Base-by-base conservation (phyloP, 2,329 filamentous ascomycete species). In the Rhinocladiella similis region DNA sequence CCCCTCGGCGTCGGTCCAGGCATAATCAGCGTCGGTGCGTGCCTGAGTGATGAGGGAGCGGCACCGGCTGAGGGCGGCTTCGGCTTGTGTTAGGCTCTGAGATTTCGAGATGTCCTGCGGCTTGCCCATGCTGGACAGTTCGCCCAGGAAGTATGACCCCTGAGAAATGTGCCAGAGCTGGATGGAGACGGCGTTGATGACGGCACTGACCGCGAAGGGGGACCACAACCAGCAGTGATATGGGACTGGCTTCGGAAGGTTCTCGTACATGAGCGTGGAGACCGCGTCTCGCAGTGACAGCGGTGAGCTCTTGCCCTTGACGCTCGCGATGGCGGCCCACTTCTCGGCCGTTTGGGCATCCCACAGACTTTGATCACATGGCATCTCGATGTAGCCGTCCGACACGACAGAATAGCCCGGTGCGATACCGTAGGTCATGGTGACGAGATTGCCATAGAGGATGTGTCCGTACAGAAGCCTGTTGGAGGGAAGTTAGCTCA, bases 1-100 rank as follows among this genome's bases (percentile, higher is more conserved):
- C 12, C 66, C 65, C 33, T 71, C 67, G 14, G 58, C 54, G 18
- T 61, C 58, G 14, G 58, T 53, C 58, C 58, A 61, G 4, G 91
- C 91, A 73, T 97, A 97, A 67, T 97, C 92, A 3, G 88, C 86
- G 1, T 86, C 79, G 22, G 84, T 86, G 52, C 87, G 85, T 77
- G 97, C 97, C 65, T 83, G 81, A 0, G 77, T 76, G 43, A 61
- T 61, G 1, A 67, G 56, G 18, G 65, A 63, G 27, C 67, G 64
- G 49, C 68, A 72, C 49, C 66, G 62, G 16, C 63, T 59, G 13
- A 72, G 61, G 14, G 67, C 63, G 1, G 67, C 60, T 22, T 67
- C 64, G 1, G 67, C 66, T 35, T 66, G 63, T 3, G 59, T 59
- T 14, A 67, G 50, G 14, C 65, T 56, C n/a, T 63, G 57, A 14